Evolutionary conservation across 306 rosid genomes (phyloP).

Genomic region (Ceratonia siliqua): DNA sequence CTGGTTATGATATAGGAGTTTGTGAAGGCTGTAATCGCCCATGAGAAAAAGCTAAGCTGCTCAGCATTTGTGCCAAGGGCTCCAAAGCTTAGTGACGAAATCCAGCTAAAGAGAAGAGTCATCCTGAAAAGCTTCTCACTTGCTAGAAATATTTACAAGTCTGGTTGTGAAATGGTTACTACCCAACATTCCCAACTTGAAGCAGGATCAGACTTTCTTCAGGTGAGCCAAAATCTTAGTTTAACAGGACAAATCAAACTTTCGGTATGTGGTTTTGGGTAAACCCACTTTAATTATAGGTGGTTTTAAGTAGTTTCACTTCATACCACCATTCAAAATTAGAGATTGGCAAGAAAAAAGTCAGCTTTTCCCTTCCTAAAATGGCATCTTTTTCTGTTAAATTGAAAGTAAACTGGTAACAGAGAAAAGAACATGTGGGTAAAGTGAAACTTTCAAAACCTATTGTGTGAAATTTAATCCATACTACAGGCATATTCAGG

Average conservation of each 20-base stretch:
- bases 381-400: neutral
- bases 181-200: slow-evolving; percentile 27
- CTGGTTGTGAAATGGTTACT: slow-evolving; percentile 5
- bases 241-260: neutral
- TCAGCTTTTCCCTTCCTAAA: neutral
- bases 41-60: slow-evolving; percentile 38
- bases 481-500: neutral
- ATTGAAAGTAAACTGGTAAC: too few species aligned
- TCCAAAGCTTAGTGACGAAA: slow-evolving; percentile 29
- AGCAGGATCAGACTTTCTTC: slow-evolving; percentile 39
- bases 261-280: too few species aligned
- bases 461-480: neutral
- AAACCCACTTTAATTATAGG: neutral
- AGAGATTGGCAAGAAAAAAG: neutral
- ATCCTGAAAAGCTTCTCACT: slow-evolving; percentile 40
- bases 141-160: slow-evolving; percentile 34
- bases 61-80: slow-evolving; percentile 32
- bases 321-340: neutral
- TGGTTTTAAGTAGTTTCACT: neutral
- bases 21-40: slow-evolving; percentile 46
- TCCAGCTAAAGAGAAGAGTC: slow-evolving; percentile 37
- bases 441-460: neutral
- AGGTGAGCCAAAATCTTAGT: slow-evolving; percentile 26
- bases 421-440: neutral
- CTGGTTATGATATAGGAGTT: slow-evolving; percentile 44